These are phyloP conservation scores for Chionographis japonica DNA, from an alignment of 106 monocot genomes.

Conservation along the genomic window DNA sequence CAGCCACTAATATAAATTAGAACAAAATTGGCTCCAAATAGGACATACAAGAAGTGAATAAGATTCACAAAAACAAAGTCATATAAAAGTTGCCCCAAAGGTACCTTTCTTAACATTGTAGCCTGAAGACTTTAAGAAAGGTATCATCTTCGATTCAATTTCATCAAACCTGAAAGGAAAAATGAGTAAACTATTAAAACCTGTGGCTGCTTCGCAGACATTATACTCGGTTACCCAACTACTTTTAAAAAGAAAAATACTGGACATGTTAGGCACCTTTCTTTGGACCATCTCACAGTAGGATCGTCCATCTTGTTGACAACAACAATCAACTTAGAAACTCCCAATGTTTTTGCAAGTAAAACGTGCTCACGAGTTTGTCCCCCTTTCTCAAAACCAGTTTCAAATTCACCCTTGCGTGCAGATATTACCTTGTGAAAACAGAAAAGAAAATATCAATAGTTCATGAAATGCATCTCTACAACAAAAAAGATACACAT, in stretches of 20 bases:
- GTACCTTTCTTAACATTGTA: constrained; percentile 93
- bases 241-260: background rate
- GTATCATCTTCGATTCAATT: constrained; percentile 87
- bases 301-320: constrained; percentile 98
- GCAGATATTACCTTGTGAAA: constrained; percentile 85
- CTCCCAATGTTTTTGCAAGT: constrained; percentile 94
- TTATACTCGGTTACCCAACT: too few relatives aligned
- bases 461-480: background rate
- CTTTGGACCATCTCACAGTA: constrained; percentile 91
- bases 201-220: too few relatives aligned
- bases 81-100: background rate
- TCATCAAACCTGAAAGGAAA: constrained; percentile 71
- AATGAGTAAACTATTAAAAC: too few relatives aligned
- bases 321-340: constrained; percentile 86
- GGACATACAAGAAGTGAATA: too few relatives aligned
- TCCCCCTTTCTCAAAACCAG: constrained; percentile 96
- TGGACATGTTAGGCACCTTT: constrained; percentile 46
- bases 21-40: too few relatives aligned
- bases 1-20: too few relatives aligned
- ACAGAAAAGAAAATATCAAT: background rate
- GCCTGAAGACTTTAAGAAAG: constrained; percentile 78
- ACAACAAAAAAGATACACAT: background rate
- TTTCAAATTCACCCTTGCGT: constrained; percentile 99
- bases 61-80: too few relatives aligned
- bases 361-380: constrained; percentile 93